phyloP scores from a whole-genome alignment of 352 stramenopile genomes.

The Phytophthora boehmeriae region DNA sequence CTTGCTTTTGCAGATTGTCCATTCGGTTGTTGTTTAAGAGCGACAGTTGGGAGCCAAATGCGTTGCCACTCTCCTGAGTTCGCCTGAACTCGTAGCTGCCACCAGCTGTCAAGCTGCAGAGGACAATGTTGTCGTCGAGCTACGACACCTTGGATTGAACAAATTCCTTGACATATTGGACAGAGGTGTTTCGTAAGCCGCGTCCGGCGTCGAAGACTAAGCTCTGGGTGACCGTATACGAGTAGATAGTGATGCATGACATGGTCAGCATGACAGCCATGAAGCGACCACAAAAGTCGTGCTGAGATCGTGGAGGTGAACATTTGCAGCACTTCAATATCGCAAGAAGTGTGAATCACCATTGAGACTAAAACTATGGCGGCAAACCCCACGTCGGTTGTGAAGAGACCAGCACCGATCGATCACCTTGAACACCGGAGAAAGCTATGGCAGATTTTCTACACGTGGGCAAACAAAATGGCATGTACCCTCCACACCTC shows the following conservation, averaged over 20 bases:
- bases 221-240: slow-evolving; percentile 83
- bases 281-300: slow-evolving; percentile 74
- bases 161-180: slow-evolving; percentile 87
- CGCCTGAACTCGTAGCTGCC: neutral
- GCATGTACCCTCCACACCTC: too few relatives aligned
- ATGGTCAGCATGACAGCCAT: slow-evolving; percentile 80
- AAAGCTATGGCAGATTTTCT: slow-evolving; percentile 71
- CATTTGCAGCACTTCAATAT: slow-evolving; percentile 79
- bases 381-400: slow-evolving; percentile 72
- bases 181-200: slow-evolving; percentile 81
- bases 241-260: slow-evolving; percentile 79
- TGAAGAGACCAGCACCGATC: slow-evolving; percentile 70
- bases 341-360: slow-evolving; percentile 73
- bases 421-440: slow-evolving; percentile 75
- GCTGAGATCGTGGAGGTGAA: slow-evolving; percentile 74
- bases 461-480: too few relatives aligned
- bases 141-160: slow-evolving; percentile 93
- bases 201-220: slow-evolving; percentile 84
- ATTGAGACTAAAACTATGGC: slow-evolving; percentile 67
- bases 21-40: too few relatives aligned
- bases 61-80: neutral
- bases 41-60: neutral
- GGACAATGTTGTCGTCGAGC: slow-evolving; percentile 81
- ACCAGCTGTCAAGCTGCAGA: neutral
- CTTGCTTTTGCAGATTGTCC: too few relatives aligned